Evolutionary conservation across 495 filamentous ascomycete genomes (phyloP), one percentile per base, ranked within the genome.

Genomic region (Parmelia sp.): DNA sequence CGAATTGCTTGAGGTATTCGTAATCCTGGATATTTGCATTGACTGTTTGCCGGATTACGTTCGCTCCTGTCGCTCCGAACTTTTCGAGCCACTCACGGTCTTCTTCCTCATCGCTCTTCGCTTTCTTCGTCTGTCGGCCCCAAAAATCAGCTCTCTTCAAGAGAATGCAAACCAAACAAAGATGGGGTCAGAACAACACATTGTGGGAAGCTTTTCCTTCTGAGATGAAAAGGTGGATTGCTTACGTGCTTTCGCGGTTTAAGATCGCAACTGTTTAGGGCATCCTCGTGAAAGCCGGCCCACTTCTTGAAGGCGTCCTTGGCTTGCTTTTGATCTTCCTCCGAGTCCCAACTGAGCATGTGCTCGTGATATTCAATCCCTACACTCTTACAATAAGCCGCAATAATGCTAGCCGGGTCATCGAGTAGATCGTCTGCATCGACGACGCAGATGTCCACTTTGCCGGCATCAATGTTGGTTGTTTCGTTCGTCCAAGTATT

Each of bases 251-350:
- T 71, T 71, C 91, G 77, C 21, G 90, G 82, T 69, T 84, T 87
- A 67, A 98, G 74, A 49, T 83, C 84, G 58, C 79, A 87, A 66
- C 88, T 92, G 59, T 87, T 77, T 66, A 97, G 89, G 23, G 90
- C 94, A 79, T 97, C 93, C 59, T 97, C 89, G 71, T 97, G 94
- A 74, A 96, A 98, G 0, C 92, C 94, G 62, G 84, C 86, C 94
- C 94, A 98, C 77, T 98, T 98, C 77, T 90, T 90, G 77, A 98
- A 98, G 25, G 82, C 82, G 61, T 82, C 80, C 60, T 77, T 78
- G 0, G 89, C 92, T 60, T 76, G 70, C 58, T 75, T 60, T 63
- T 93, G 84, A 53, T 87, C 85, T 58, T 84, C 84, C 66, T 85
- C 85, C 37, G 83, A 84, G 47, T 89, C 86, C 94, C 94, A 98